These are phyloP conservation scores for Epichloe scottii DNA, from an alignment of 2,329 filamentous ascomycete genomes.

Conservation along the genomic window DNA sequence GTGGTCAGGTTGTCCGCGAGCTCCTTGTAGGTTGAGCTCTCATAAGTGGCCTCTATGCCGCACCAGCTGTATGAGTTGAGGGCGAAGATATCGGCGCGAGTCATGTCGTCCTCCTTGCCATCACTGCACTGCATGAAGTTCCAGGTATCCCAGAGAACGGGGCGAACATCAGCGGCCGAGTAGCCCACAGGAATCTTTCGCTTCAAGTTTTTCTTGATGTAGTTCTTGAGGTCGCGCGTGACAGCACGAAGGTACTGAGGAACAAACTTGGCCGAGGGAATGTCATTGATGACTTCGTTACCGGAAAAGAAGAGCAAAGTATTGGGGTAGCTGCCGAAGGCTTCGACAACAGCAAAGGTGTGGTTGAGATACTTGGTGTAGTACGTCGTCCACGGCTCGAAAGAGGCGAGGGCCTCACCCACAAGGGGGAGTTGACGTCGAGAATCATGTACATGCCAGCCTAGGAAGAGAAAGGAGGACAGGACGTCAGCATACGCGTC, in stretches of 20 bases:
- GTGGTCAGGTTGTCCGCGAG: slow-evolving; percentile 53
- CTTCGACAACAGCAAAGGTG: slow-evolving; percentile 54
- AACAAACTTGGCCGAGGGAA: slow-evolving; percentile 42
- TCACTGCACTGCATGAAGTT: slow-evolving; percentile 61
- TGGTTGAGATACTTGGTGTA: slow-evolving; percentile 49
- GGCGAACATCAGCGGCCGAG: slow-evolving; percentile 67
- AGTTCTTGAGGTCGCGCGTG: slow-evolving; percentile 69
- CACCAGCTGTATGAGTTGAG: slow-evolving; percentile 66
- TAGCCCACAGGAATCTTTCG: slow-evolving; percentile 66
- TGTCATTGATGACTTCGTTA: slow-evolving; percentile 65
- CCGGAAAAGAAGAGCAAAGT: slow-evolving; percentile 64
- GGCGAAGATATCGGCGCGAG: slow-evolving; percentile 62
- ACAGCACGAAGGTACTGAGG: slow-evolving; percentile 65
- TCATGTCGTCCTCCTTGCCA: slow-evolving; percentile 43
- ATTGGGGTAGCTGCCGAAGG: slow-evolving; percentile 55
- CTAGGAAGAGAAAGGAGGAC: slow-evolving; percentile 12
- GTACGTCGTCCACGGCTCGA: slow-evolving; percentile 46
- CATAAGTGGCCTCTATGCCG: slow-evolving; percentile 45
- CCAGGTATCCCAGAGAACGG: slow-evolving; percentile 61
- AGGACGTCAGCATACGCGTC: background rate
- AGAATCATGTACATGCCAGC: slow-evolving; percentile 58
- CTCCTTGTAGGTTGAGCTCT: slow-evolving; percentile 48
- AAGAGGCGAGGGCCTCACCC: slow-evolving; percentile 44
- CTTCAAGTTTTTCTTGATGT: slow-evolving; percentile 58
- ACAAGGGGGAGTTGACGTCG: slow-evolving; percentile 52